Evolutionary conservation across 331 rosid species (phyloP), one percentile per base, ranked within the genome.

Genomic region (Quercus phellos): DNA sequence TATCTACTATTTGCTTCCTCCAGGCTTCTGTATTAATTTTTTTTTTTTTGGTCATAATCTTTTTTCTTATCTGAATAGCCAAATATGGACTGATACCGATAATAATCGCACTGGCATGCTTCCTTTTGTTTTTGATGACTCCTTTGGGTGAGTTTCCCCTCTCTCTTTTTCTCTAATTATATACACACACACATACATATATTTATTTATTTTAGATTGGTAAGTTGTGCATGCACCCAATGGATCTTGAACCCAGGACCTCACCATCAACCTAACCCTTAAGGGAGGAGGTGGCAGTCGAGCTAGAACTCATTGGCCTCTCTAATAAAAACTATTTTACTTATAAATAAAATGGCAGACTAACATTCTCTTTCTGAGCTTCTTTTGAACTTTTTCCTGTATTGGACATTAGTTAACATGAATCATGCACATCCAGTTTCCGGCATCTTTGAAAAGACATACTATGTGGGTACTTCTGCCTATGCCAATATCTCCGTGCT

Each of bases 31-130:
- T 77, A 58, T 74, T 71, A 29, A 51, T 70, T 59, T 73, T 51
- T 72, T 61, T 6, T 38, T 8, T 60, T 83, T 83, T 73, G 7
- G 2, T 35, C 42, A 77, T 7, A 46, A 46, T 24, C 53, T 80
- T 77, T 77, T 54, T 60, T 19, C 53, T 55, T 67, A 43, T 67
- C 38, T 56, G 70, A 79, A 79, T 90, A 94, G 99, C 77, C 96
- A 94, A 26, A 91, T 94, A 74, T 94, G 98, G 99, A 94, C 96
- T 10, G 98, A 94, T 81, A 94, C 96, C 56, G 99, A 92, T 74
- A 92, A 87, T 30, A 71, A 94, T 64, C 99, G 97, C 68, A 69
- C 92, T 71, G 99, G 99, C 77, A 94, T 92, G 99, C 97, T 94
- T 78, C 97, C 97, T 69, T 94, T 94, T 86, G 99, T 94, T 82